These are phyloP conservation scores for Emmonsia crescens DNA, from an alignment of 2,329 filamentous ascomycete genomes.

Conservation along the genomic window DNA sequence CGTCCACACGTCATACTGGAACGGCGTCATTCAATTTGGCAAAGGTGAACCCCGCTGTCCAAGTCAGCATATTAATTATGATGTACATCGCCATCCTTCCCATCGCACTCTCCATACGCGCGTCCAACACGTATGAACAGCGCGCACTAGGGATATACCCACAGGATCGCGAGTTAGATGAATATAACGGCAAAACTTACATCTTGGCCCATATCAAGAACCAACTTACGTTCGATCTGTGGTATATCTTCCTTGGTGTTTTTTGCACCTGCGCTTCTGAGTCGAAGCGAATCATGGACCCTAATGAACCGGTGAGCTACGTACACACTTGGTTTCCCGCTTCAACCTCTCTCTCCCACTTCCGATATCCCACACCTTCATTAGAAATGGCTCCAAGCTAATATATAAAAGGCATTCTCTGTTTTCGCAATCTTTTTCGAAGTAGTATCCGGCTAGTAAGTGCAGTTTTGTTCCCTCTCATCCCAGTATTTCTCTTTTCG, in stretches of 20 bases:
- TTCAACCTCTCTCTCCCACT: background rate
- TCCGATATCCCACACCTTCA: background rate
- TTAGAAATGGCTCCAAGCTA: background rate
- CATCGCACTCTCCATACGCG: conserved; percentile 81
- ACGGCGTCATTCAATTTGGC: conserved; percentile 43
- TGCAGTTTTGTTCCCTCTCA: background rate
- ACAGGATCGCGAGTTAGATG: conserved; percentile 13
- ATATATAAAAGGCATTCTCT: conserved; percentile 9
- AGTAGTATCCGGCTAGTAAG: conserved; percentile 31
- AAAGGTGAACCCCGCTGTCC: conserved; percentile 43
- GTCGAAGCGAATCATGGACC: conserved; percentile 19
- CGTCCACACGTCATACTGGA: conserved; percentile 39
- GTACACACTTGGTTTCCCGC: background rate
- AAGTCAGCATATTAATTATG: conserved; percentile 61
- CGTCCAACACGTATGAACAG: conserved; percentile 59
- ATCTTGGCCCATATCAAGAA: conserved; percentile 47
- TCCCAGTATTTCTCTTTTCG: background rate
- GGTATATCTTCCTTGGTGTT: conserved; percentile 51
- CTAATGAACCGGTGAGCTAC: conserved; percentile 17
- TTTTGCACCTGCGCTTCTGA: conserved; percentile 44
- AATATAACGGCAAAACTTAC: conserved; percentile 28
- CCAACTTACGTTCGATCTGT: conserved; percentile 56
- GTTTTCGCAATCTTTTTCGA: conserved; percentile 32
- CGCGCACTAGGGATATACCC: conserved; percentile 48
- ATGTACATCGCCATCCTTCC: conserved; percentile 98